A percentile compares a stretch with the other conserved stretches of the same genome.
These are phyloP conservation scores for Hortaea sp. DNA, from an alignment of 2,329 filamentous ascomycete species.

Conservation along the genomic window DNA sequence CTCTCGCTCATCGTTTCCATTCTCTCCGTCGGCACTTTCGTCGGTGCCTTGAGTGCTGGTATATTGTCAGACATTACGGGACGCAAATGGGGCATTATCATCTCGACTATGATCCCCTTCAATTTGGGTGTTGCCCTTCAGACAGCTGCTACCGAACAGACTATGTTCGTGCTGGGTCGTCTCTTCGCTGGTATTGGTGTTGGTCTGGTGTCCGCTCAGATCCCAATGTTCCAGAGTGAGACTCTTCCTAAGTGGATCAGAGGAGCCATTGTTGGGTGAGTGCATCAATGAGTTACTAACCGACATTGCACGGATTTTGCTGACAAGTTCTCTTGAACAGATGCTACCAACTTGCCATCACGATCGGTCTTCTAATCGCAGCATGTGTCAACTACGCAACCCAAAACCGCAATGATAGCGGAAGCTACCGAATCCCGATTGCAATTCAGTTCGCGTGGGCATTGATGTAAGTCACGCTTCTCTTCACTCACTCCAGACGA, in stretches of 20 bases:
- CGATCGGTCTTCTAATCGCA: conserved; percentile 56
- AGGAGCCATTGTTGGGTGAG: conserved; percentile 63
- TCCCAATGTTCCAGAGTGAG: conserved; percentile 3
- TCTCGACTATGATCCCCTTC: conserved; percentile 52
- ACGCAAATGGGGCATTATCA: conserved; percentile 59
- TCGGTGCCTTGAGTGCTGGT: conserved; percentile 62
- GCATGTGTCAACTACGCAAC: conserved; percentile 61
- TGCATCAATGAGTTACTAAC: too few relatives aligned
- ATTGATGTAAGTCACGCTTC: conserved; percentile 18
- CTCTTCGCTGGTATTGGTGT: conserved; percentile 63
- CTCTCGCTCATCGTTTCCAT: conserved; percentile 83
- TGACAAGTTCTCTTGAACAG: too few relatives aligned
- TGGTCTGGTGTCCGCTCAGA: conserved; percentile 48
- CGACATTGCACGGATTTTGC: too few relatives aligned
- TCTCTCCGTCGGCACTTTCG: conserved; percentile 67
- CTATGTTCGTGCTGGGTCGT: conserved; percentile 42
- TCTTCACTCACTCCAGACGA: too few relatives aligned
- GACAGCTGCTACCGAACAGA: conserved; percentile 51
- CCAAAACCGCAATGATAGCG: conserved; percentile 28
- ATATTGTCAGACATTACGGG: conserved; percentile 61
- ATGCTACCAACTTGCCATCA: conserved; percentile 68
- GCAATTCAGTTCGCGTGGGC: conserved; percentile 28
- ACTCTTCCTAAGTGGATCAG: conserved; percentile 63
- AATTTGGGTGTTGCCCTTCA: conserved; percentile 64
- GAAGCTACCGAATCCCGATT: conserved; percentile 27